Evolutionary conservation across 495 filamentous ascomycete species (phyloP).

Genomic region (Patellaria atrata): DNA sequence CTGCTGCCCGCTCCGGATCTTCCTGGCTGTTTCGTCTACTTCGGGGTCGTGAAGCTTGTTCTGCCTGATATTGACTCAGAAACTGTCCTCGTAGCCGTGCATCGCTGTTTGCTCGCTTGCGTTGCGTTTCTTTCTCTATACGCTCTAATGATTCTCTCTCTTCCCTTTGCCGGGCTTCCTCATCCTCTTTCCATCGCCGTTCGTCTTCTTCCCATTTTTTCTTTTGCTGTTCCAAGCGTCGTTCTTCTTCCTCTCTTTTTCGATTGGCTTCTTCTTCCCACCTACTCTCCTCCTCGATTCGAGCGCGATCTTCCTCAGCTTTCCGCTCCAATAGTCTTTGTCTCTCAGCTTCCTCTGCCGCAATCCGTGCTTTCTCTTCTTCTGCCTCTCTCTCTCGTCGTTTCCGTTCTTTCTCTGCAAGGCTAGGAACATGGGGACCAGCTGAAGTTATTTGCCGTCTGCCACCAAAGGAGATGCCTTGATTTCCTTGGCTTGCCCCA

Average conservation of each 20-base stretch:
- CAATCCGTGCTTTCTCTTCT: constrained; percentile 44
- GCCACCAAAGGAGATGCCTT: constrained; percentile 83
- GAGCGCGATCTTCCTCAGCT: constrained; percentile 54
- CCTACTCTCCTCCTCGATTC: constrained; percentile 53
- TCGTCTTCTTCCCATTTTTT: constrained; percentile 75
- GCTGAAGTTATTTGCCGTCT: constrained; percentile 84
- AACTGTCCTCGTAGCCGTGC: constrained; percentile 65
- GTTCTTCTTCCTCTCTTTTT: constrained; percentile 52
- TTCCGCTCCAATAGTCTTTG: constrained; percentile 45
- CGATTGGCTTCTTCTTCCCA: constrained; percentile 70
- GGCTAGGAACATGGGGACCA: constrained; percentile 59
- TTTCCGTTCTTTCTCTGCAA: constrained; percentile 51
- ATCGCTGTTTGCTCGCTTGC: constrained; percentile 44
- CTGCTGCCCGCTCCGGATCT: constrained; percentile 19
- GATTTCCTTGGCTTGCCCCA: constrained; percentile 88
- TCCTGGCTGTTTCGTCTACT: constrained; percentile 21
- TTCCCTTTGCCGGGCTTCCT: constrained; percentile 56
- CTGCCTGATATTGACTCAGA: constrained; percentile 65
- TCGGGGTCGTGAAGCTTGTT: constrained; percentile 27
- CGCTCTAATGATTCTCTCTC: constrained; percentile 57
- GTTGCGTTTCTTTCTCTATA: constrained; percentile 51
- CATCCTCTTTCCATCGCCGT: constrained; percentile 65
- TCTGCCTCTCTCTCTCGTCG: constrained; percentile 39
- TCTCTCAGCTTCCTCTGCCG: constrained; percentile 53
- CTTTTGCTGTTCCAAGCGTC: constrained; percentile 59